A percentile compares a stretch with the other conserved stretches of the same genome.
These are phyloP conservation scores for Solanum sejunctum DNA, from an alignment of 257 asterid genomes.

Conservation along the genomic window DNA sequence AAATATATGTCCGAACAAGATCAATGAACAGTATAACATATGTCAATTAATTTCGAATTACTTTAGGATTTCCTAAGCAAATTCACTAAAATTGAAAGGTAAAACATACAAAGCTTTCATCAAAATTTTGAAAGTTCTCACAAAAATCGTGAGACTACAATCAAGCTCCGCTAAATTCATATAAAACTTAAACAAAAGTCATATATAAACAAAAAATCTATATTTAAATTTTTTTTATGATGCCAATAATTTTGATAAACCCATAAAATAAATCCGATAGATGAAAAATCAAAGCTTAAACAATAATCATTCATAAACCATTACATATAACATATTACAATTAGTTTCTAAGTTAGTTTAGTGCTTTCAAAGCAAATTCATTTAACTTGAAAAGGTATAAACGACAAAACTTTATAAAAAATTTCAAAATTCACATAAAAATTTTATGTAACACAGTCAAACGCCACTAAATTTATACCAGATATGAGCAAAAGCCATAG, in stretches of 20 bases:
- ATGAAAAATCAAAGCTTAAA: not conserved
- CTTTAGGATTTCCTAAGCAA: conserved; percentile 38
- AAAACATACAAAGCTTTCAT: not conserved
- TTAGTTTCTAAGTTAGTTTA: conserved; percentile 12
- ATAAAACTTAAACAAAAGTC: not conserved
- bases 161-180: not conserved
- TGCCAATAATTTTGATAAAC: not conserved
- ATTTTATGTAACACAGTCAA: not conserved
- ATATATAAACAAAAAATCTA: not conserved
- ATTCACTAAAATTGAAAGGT: not conserved
- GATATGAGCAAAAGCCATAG: not conserved
- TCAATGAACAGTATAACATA: not conserved
- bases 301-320: not conserved
- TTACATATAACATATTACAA: not conserved
- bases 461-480: not conserved
- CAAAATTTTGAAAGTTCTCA: not conserved
- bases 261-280: not conserved
- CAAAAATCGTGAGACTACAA: conserved; percentile 2
- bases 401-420: not conserved
- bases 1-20: not conserved
- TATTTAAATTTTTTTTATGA: conserved; percentile 18
- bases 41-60: not conserved
- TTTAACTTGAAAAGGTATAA: not conserved
- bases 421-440: conserved; percentile 3
- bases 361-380: conserved; percentile 28